A percentile compares a stretch with the other conserved stretches of the same genome.
phyloP scores from a whole-genome alignment of 1,284 basidiomycete species.

The Ceratobasidium sp. region DNA sequence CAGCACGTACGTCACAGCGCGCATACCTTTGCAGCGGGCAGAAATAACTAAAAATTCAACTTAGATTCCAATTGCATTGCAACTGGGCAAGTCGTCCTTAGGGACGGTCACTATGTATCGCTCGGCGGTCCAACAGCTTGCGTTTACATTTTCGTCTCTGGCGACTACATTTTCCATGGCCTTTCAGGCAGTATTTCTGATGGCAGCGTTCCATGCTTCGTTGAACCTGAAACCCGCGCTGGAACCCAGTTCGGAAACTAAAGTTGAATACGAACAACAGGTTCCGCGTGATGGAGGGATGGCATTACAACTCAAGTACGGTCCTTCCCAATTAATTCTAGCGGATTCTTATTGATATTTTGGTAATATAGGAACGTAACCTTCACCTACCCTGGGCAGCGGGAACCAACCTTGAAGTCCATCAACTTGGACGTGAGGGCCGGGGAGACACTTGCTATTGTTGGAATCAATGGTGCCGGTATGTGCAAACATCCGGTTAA shows the following conservation, averaged over 20 bases:
- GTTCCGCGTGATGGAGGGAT: slow-evolving; percentile 40
- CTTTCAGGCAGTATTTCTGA: slow-evolving; percentile 79
- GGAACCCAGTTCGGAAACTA: slow-evolving; percentile 61
- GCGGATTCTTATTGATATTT: slow-evolving; percentile 39
- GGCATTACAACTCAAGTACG: slow-evolving; percentile 72
- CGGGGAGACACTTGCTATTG: slow-evolving; percentile 80
- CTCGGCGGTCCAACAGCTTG: slow-evolving; percentile 71
- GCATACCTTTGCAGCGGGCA: neutral
- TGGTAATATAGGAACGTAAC: slow-evolving; percentile 61
- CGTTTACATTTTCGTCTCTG: slow-evolving; percentile 66
- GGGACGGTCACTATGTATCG: slow-evolving; percentile 80
- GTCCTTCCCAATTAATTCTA: slow-evolving; percentile 23
- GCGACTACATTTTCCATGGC: slow-evolving; percentile 67
- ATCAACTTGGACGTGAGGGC: slow-evolving; percentile 71
- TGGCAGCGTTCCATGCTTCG: slow-evolving; percentile 80
- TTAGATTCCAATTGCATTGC: slow-evolving; percentile 74
- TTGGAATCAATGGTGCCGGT: slow-evolving; percentile 60
- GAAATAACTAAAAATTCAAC: slow-evolving; percentile 16
- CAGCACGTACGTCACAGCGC: slow-evolving; percentile 36
- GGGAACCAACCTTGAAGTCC: slow-evolving; percentile 66
- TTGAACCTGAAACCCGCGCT: slow-evolving; percentile 70
- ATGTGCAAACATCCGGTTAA: slow-evolving; percentile 24
- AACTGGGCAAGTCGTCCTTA: slow-evolving; percentile 71
- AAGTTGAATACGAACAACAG: slow-evolving; percentile 52
- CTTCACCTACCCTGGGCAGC: slow-evolving; percentile 77